Percentiles rank a stretch among this genome's conserved stretches.
Evolutionary conservation across 2,329 filamentous ascomycete species (phyloP).

Genomic region (Colletotrichum lindemuthianum): DNA sequence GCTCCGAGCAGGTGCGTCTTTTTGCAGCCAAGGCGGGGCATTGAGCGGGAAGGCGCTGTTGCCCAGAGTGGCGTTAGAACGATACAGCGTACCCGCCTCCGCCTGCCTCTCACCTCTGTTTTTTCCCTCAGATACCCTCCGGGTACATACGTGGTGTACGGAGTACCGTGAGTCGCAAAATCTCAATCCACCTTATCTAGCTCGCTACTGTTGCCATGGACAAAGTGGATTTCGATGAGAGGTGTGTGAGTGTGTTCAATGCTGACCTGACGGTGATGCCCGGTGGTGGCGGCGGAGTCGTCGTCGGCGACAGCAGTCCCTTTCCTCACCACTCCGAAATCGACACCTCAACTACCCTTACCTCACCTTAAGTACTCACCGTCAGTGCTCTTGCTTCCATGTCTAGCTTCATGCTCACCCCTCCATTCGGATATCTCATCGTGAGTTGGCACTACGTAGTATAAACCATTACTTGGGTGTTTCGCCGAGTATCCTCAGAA

Average conservation of each 20-base stretch:
- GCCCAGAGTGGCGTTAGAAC: conserved; percentile 23
- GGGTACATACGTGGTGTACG: no score
- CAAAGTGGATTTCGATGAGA: neutral
- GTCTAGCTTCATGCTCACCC: neutral
- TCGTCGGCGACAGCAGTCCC: conserved; percentile 2
- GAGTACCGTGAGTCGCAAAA: no score
- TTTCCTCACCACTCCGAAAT: conserved; percentile 18
- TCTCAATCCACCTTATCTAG: no score
- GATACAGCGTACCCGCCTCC: conserved; percentile 10
- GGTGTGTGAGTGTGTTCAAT: neutral
- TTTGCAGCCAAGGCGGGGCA: conserved; percentile 32
- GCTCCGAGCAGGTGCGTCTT: conserved; percentile 34
- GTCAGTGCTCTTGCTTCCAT: conserved; percentile 5
- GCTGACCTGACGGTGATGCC: neutral
- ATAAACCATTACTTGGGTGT: no score
- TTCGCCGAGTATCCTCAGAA: neutral
- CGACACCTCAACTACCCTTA: conserved; percentile 21
- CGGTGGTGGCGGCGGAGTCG: conserved; percentile 7
- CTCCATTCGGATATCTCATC: conserved; percentile 14
- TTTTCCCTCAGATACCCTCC: neutral
- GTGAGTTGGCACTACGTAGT: neutral
- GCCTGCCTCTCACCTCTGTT: conserved; percentile 3
- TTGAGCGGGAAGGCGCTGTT: conserved; percentile 22
- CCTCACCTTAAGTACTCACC: neutral
- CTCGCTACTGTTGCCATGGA: no score